A percentile compares a stretch with the other conserved stretches of the same genome.
Conservation (phyloP, 1,284 basidiomycete genomes). For the Ceratobasidium sp. region DNA sequence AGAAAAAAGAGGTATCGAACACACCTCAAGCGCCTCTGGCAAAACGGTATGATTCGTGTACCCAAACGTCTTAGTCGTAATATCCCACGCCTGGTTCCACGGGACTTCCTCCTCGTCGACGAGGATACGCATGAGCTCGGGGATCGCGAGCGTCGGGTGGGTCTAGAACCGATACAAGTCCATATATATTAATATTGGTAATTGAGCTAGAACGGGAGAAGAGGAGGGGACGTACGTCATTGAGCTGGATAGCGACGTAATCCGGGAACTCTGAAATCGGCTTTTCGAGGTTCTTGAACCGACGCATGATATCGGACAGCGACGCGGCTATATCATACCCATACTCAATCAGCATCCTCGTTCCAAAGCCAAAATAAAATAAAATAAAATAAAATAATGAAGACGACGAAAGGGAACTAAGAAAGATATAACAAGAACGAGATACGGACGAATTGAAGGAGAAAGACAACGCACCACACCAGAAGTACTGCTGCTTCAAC, state of each 20-base stretch:
- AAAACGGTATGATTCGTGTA: conserved; percentile 92
- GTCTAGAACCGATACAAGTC: conserved; percentile 66
- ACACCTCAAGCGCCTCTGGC: conserved; percentile 51
- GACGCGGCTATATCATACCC: conserved; percentile 72
- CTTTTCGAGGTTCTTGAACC: conserved; percentile 84
- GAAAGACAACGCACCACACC: conserved; percentile 62
- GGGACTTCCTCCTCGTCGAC: conserved; percentile 89
- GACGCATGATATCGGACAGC: conserved; percentile 86
- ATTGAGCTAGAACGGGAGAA: neutral
- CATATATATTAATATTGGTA: too few relatives aligned
- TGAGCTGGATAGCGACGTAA: conserved; percentile 89
- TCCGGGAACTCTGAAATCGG: conserved; percentile 83
- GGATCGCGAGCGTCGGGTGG: conserved; percentile 92
- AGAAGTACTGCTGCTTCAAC: conserved; percentile 95
- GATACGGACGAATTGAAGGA: too few relatives aligned
- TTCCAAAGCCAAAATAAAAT: too few relatives aligned
- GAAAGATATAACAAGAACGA: too few relatives aligned
- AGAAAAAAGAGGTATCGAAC: neutral
- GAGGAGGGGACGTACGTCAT: conserved; percentile 69
- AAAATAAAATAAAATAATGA: too few relatives aligned
- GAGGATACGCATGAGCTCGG: conserved; percentile 91
- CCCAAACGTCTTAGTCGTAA: conserved; percentile 89
- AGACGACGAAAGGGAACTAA: too few relatives aligned
- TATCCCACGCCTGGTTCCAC: conserved; percentile 87
- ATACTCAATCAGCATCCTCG: too few relatives aligned